A percentile compares a stretch with the other conserved stretches of the same genome.
Conservation (phyloP, 2,329 filamentous ascomycete species). For the Penicillium sp. region DNA sequence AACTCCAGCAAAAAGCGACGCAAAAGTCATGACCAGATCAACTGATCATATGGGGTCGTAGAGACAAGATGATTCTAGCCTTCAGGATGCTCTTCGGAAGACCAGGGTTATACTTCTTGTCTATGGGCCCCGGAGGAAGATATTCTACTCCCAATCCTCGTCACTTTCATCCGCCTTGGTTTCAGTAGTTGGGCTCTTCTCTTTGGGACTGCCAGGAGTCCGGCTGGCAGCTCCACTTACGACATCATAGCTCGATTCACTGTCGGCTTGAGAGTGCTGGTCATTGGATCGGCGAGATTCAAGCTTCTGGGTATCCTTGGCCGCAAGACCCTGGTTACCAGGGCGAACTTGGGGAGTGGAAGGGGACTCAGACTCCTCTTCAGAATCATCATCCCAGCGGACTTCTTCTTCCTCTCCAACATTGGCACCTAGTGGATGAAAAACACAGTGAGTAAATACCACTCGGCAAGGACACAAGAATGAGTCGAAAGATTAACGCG, state of each 20-base stretch:
- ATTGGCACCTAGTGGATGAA: conserved; percentile 41
- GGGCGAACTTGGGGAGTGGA: conserved; percentile 49
- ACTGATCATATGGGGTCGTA: not conserved
- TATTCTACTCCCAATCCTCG: conserved; percentile 73
- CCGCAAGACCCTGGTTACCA: conserved; percentile 37
- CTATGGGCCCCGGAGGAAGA: not conserved
- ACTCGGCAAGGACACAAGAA: not conserved
- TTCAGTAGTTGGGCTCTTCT: conserved; percentile 44
- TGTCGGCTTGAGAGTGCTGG: conserved; percentile 86
- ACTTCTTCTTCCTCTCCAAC: conserved; percentile 72
- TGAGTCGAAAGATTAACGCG: not conserved
- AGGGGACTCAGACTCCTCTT: conserved; percentile 53
- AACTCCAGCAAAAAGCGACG: conserved; percentile 25
- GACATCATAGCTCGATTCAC: conserved; percentile 94
- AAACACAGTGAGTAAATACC: conserved; percentile 8
- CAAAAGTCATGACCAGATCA: conserved; percentile 8
- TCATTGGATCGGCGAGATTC: conserved; percentile 77
- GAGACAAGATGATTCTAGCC: not conserved
- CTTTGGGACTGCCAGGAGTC: conserved; percentile 68
- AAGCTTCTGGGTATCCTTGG: conserved; percentile 60
- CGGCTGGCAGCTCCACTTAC: conserved; percentile 81
- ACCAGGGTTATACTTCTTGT: not conserved
- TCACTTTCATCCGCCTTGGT: conserved; percentile 63
- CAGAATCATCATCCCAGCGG: conserved; percentile 72
- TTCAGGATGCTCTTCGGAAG: not conserved